These are phyloP conservation scores for Cladorrhinum sp. DNA, from an alignment of 2,329 filamentous ascomycete genomes.

Conservation along the genomic window DNA sequence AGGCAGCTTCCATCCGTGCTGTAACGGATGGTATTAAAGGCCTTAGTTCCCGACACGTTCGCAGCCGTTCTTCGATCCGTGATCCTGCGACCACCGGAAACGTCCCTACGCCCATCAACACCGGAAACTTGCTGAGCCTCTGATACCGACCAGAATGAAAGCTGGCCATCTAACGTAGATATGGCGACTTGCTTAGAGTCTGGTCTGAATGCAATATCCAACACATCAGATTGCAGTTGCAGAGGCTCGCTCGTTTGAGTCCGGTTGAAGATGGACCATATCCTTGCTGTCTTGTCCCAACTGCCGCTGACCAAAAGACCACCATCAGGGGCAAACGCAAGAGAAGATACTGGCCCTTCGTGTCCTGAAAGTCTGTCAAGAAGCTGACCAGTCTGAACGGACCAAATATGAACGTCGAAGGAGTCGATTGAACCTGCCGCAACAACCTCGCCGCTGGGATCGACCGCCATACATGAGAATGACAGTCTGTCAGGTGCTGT, in stretches of 20 bases:
- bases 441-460: constrained; percentile 93
- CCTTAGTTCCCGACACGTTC: constrained; percentile 85
- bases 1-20: constrained; percentile 90
- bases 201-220: constrained; percentile 81
- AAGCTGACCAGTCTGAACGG: constrained; percentile 93
- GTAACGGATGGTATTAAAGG: constrained; percentile 83
- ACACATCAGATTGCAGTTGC: constrained; percentile 85
- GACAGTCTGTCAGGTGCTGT: constrained; percentile 88
- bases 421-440: constrained; percentile 94
- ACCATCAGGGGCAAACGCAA: constrained; percentile 87
- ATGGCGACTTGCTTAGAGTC: constrained; percentile 90
- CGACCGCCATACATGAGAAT: constrained; percentile 93
- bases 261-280: constrained; percentile 93
- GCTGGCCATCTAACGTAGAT: constrained; percentile 86
- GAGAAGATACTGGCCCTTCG: constrained; percentile 84
- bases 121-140: constrained; percentile 84
- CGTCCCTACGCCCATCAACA: constrained; percentile 85
- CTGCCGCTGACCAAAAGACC: constrained; percentile 82
- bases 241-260: constrained; percentile 94
- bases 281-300: constrained; percentile 92
- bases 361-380: constrained; percentile 89
- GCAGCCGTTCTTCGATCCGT: constrained; percentile 87
- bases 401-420: constrained; percentile 98
- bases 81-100: constrained; percentile 86
- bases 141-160: constrained; percentile 91